Evolutionary conservation across 2,329 filamentous ascomycete species (phyloP), one percentile per base, ranked within the genome.

Genomic region (Colletotrichum tanaceti): DNA sequence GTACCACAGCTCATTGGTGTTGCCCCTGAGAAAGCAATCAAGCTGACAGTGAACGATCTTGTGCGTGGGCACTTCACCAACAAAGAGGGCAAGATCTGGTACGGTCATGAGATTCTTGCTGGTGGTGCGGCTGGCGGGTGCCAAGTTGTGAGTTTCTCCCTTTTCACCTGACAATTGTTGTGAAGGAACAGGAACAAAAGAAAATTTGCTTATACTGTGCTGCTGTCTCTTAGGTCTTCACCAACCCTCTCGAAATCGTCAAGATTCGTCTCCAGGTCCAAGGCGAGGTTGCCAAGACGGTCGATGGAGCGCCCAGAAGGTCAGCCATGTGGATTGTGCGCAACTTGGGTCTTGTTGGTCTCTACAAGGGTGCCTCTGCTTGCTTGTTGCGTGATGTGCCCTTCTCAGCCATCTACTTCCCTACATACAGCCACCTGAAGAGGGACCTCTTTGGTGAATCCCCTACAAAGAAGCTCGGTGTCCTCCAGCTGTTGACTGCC

Each of bases 321-420:
- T 97, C 94, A 13, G 96, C 96, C 66, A 92, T 98, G 85, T 99
- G 96, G 96, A 98, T 99, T 74, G 92, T 98, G 70, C 91, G 91
- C 78, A 98, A 99, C 81, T 85, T 99, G 71, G 96, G 96, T 86
- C 88, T 99, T 57, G 86, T 97, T 58, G 96, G 96, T 65, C 85
- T 99, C 73, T 99, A 99, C 87, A 98, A 98, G 86, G 96, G 96
- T 71, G 96, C 95, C 22, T 93, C 91, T 52, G 96, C 96, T 22
- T 99, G 96, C 82, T 85, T 99, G 75, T 87, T 98, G 72, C 94
- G 96, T 74, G 96, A 99, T 80, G 93, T 98, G 47, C 96, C 96
- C 52, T 99, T 99, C 85, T 98, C 95, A 22, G 94, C 93, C 75
- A 99, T 99, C 77, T 99, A 99, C 85, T 99, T 99, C 89, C 95